These are phyloP conservation scores for Mycena galericulata DNA, from an alignment of 768 basidiomycete genomes.

Conservation along the genomic window DNA sequence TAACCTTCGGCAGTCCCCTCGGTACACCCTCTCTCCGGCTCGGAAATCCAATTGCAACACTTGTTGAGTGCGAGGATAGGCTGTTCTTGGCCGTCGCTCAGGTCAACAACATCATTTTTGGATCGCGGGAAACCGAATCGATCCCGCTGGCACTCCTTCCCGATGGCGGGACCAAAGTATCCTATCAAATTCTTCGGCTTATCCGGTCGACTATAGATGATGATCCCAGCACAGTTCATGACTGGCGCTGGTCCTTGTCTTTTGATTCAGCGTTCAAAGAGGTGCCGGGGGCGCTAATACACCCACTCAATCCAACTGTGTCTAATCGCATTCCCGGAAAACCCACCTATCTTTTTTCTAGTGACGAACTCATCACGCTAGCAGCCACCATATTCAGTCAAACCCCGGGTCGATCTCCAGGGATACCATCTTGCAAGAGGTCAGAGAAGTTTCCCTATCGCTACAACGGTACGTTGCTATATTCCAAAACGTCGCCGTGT, in stretches of 20 bases:
- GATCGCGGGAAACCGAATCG: background rate
- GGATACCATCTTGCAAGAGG: background rate
- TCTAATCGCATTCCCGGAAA: background rate
- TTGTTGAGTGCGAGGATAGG: background rate
- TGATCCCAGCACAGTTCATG: background rate
- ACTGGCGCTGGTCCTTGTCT: background rate
- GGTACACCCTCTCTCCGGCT: background rate
- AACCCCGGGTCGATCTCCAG: no score
- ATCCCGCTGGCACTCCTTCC: background rate
- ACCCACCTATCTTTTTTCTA: background rate
- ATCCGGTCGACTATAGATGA: background rate
- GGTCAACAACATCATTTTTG: background rate
- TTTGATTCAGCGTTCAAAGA: background rate
- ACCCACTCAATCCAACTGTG: background rate
- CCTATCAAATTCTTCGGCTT: background rate
- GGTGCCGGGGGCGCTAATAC: background rate
- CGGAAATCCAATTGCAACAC: background rate
- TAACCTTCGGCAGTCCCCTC: background rate
- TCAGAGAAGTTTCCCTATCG: conserved; percentile 1
- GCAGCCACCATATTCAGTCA: background rate
- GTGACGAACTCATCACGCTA: background rate
- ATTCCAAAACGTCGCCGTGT: no score
- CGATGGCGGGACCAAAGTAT: background rate
- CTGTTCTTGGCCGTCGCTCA: background rate
- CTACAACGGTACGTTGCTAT: background rate